Base-by-base conservation (phyloP, 2,329 filamentous ascomycete species). In the Aspergillus ibericus region DNA sequence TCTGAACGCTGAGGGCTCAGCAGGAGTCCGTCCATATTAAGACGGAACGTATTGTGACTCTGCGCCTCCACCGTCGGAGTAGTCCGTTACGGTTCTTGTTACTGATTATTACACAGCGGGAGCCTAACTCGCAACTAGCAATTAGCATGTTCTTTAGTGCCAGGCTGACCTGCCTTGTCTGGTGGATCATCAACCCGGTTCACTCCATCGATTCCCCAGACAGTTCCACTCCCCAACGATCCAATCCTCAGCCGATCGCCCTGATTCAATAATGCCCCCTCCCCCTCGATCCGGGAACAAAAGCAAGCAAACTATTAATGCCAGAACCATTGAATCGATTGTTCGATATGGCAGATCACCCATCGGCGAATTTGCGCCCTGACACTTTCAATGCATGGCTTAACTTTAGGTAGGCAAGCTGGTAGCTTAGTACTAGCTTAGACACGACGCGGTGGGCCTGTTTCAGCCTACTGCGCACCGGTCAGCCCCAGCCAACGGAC, bases 401-500 rank as follows among this genome's bases (percentile, higher is more conserved):
- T 42, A 18, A 53, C 20, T 32, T 32, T 15, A 42, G 36, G 29
- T 40, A 42, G 50, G 27, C 34, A 27, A 27, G 27, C n/a, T 53
- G 15, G 44, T 32, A 29, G 22, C 15, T 29, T 48, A 16, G 44
- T n/a, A 32, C 44, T 48, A 48, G 44, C n/a, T 16, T 15, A 8
- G 44, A 29, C 44, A 48, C 36, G n/a, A 22, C 50, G 35, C n/a
- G 51, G 51, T 44, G 36, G 51, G 38, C 51, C 18, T 50, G 55
- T 57, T 62, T 57, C 53, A 60, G 50, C 52, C 47, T 59, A 56
- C 40, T 59, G 50, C 22, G 60, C 62, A 42, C 54, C 58, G 50
- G 58, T 56, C 46, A 59, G 35, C 55, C 54, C 60, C 48, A 46
- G 47, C 29, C 55, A 57, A 61, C 60, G 60, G 57, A 60, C 56